phyloP scores from a whole-genome alignment of 192 early-diverging fungal species.

The Mortierella claussenii region DNA sequence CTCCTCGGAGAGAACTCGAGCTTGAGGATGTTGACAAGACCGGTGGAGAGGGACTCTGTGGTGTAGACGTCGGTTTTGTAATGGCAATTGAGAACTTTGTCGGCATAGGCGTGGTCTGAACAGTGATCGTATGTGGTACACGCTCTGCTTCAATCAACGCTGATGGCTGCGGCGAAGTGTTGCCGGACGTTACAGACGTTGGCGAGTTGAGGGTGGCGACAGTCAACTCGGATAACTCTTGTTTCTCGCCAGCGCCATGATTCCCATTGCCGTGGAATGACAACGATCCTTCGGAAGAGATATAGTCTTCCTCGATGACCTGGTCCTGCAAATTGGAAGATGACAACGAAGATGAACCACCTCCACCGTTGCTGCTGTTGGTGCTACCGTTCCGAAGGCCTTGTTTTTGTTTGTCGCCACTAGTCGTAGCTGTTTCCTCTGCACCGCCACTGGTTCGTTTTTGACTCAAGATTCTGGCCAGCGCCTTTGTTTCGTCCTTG shows the following conservation, averaged over 20 bases:
- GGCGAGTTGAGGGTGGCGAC: not conserved
- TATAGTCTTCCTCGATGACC: conserved; percentile 38
- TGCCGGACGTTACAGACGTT: not conserved
- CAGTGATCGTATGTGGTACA: conserved; percentile 36
- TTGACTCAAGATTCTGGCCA: conserved; percentile 45
- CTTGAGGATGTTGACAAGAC: conserved; percentile 31
- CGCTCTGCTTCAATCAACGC: conserved; percentile 40
- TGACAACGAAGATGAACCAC: conserved; percentile 9
- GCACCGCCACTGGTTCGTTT: conserved; percentile 12
- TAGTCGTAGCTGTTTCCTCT: not conserved
- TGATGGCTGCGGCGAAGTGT: not conserved
- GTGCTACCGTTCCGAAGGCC: too few relatives aligned
- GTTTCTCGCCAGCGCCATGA: conserved; percentile 17
- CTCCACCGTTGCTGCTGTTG: conserved; percentile 8
- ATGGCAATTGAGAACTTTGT: conserved; percentile 47
- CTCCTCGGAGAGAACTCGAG: conserved; percentile 26
- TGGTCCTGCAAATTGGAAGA: conserved; percentile 29
- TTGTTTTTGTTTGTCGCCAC: conserved; percentile 10
- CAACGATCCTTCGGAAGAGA: conserved; percentile 33
- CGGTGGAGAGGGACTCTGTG: conserved; percentile 20
- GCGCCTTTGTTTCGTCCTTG: conserved; percentile 51
- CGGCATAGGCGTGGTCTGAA: conserved; percentile 31
- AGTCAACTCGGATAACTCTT: conserved; percentile 4
- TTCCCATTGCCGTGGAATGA: conserved; percentile 5
- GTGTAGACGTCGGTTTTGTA: conserved; percentile 18